Conservation (phyloP, 1,139 yeast genomes). For the Spathaspora sp. region DNA sequence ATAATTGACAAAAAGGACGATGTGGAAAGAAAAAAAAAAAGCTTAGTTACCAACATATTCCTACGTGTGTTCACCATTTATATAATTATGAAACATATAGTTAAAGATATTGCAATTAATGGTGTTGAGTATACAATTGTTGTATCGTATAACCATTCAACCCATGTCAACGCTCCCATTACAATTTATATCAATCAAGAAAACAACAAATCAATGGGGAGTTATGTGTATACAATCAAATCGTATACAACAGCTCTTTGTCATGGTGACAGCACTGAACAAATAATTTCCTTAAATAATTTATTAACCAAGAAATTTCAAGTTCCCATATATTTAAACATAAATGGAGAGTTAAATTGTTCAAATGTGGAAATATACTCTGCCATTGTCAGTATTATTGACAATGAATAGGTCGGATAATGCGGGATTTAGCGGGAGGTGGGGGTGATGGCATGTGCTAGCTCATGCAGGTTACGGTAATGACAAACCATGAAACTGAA, state of each 20-base stretch:
- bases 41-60: not conserved
- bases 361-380: not conserved
- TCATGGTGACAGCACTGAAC: conserved; percentile 10
- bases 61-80: not conserved
- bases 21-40: not conserved
- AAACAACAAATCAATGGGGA: conserved; percentile 14
- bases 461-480: not conserved
- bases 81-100: conserved; percentile 9
- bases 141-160: conserved; percentile 5
- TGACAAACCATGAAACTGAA: too few species aligned
- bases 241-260: conserved; percentile 15
- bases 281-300: conserved; percentile 13
- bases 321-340: conserved; percentile 17
- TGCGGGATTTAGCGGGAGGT: not conserved
- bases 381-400: not conserved
- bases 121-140: conserved; percentile 10
- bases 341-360: conserved; percentile 13
- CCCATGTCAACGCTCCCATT: conserved; percentile 11
- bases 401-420: not conserved
- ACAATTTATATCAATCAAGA: conserved; percentile 18
- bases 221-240: conserved; percentile 19
- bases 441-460: too few species aligned
- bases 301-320: conserved; percentile 16
- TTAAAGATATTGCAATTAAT: conserved; percentile 6
- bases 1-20: too few species aligned